Evolutionary conservation across 2,329 filamentous ascomycete species (phyloP).

Genomic region (Aureobasidium sp.): DNA sequence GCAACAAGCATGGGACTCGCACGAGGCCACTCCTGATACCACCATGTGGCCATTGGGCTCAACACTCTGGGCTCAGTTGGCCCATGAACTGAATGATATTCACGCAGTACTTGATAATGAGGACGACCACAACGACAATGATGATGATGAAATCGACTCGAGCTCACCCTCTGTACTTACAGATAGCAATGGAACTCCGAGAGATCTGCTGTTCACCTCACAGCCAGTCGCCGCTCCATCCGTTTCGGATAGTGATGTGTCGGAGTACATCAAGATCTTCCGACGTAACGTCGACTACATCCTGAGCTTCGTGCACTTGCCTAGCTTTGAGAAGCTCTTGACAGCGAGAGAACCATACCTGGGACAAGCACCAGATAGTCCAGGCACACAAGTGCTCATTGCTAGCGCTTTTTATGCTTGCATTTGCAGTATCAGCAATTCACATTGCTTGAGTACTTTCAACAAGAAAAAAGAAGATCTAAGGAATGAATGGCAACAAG

Average conservation of each 20-base stretch:
- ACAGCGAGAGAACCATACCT: slow-evolving; percentile 1
- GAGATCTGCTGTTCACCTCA: neutral
- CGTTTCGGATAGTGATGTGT: neutral
- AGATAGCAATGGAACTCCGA: neutral
- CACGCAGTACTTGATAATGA: slow-evolving; percentile 6
- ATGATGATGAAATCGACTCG: neutral
- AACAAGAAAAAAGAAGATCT: neutral
- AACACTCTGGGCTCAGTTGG: slow-evolving; percentile 3
- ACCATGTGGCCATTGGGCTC: neutral
- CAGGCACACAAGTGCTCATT: neutral
- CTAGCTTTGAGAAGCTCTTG: neutral
- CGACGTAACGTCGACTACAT: neutral
- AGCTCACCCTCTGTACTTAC: neutral
- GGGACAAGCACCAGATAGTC: neutral
- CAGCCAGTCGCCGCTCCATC: neutral
- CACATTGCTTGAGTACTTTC: neutral
- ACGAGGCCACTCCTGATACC: neutral
- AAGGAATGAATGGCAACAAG: neutral
- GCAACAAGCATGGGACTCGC: neutral
- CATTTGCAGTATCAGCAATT: slow-evolving; percentile 2
- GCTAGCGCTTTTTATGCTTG: slow-evolving; percentile 5
- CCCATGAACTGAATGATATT: neutral
- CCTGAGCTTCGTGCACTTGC: neutral
- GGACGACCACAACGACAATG: neutral
- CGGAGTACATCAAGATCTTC: slow-evolving; percentile 2